Percentiles rank a stretch among this genome's conserved stretches.
phyloP scores from a whole-genome alignment of 192 early-diverging fungal species.

The Coemansia sp. region DNA sequence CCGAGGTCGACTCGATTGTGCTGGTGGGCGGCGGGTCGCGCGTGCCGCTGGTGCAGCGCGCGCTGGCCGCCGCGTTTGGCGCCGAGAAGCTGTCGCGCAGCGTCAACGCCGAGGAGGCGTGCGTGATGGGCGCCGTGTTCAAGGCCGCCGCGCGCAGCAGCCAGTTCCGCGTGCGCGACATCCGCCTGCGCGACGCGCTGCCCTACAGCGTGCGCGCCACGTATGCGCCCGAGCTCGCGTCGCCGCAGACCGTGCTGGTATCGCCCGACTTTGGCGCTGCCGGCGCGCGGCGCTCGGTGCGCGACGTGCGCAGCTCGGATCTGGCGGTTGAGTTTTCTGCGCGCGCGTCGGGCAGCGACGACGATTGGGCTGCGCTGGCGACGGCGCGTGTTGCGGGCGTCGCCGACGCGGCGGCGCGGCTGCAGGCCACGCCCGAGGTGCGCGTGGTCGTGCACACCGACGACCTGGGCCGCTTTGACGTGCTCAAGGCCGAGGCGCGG shows the following conservation, averaged over 20 bases:
- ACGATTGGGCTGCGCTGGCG: conserved; percentile 21
- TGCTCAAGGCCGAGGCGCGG: conserved; percentile 56
- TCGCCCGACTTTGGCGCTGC: conserved; percentile 59
- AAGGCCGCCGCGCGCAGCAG: conserved; percentile 77
- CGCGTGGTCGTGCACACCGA: conserved; percentile 75
- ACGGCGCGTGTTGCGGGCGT: conserved; percentile 65
- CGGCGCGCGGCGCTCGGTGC: conserved; percentile 81
- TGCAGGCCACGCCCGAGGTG: conserved; percentile 74
- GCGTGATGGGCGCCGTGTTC: conserved; percentile 84
- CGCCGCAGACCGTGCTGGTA: conserved; percentile 44
- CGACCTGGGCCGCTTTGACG: conserved; percentile 67
- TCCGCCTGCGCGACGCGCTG: conserved; percentile 82
- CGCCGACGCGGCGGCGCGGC: conserved; percentile 60
- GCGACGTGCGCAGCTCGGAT: conserved; percentile 62
- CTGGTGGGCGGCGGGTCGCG: conserved; percentile 92
- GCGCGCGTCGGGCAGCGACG: conserved; percentile 56
- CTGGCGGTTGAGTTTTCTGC: conserved; percentile 71
- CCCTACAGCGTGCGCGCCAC: conserved; percentile 43
- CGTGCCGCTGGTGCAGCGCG: conserved; percentile 77
- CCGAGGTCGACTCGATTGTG: conserved; percentile 80
- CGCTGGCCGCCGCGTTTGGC: conserved; percentile 65
- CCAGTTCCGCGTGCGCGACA: conserved; percentile 81
- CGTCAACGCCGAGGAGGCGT: conserved; percentile 95
- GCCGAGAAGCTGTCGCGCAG: conserved; percentile 86
- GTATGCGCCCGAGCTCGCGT: conserved; percentile 58